Base-by-base conservation (phyloP, 257 asterid species). In the Petunia axillaris region DNA sequence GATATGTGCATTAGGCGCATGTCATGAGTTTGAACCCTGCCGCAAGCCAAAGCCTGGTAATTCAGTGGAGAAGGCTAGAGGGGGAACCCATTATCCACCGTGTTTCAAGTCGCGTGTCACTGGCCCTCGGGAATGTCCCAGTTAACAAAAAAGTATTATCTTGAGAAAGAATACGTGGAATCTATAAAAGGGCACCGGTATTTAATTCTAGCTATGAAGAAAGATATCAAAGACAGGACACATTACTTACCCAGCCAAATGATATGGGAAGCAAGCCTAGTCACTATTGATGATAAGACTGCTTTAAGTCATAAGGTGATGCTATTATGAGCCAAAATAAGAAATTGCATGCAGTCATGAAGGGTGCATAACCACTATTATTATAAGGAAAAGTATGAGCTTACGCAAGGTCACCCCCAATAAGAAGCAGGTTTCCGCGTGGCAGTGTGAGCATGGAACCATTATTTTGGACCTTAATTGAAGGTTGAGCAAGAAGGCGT, bases 371-470 rank as follows among this genome's bases (percentile, higher is more conserved):
- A 70, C 14, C 59, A 50, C 35, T 48, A 71, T 25, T 35, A 60
- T 35, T 71, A 15, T 11, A 74, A 64, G 44, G 78, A 54, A 67
- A 79, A 76, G 50, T 78, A 38, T 39, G 87, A 85, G 78, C 97
- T 90, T 90, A 92, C 95, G 97, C 97, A 74, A 92, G 97, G 89
- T 92, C 95, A 78, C 97, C 97, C 80, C 97, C 97, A 64, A 92
- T 86, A 75, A 92, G 91, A 67, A 92, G 93, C 87, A 92, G 85
- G 84, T 86, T 86, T 76, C 89, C 91, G 10, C 97, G 92, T n/a
- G 91, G 97, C 64, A 92, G 86, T 35, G 55, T 82, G 75, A 85
- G 82, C 73, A 36, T 14, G 60, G 97, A 90, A 81, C 84, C 90
- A 80, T 86, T 62, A 82, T 57, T 81, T 52, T 81, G 88, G 85